A percentile compares a stretch with the other conserved stretches of the same genome.
Conservation (phyloP, 176 grass and related monocot genomes). For the Dactylis glomerata region DNA sequence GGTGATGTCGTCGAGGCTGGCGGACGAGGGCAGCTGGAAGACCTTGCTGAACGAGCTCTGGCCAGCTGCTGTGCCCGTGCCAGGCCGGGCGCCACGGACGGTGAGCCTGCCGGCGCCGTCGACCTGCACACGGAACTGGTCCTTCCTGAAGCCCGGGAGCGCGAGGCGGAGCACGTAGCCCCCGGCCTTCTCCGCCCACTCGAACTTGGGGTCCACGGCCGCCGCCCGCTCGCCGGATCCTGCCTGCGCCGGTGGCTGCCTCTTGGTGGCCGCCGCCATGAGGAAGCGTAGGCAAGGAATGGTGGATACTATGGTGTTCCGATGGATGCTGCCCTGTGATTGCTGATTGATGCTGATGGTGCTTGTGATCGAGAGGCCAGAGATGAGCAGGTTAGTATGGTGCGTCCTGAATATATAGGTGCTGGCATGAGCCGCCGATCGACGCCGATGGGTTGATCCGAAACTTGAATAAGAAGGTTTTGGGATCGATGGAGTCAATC, state of each 20-base stretch:
- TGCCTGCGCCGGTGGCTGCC: no score
- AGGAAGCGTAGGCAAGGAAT: background rate
- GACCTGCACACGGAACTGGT: slow-evolving; percentile 59
- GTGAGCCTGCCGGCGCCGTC: slow-evolving; percentile 50
- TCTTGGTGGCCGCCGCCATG: background rate
- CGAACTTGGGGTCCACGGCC: background rate
- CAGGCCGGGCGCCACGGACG: slow-evolving; percentile 20
- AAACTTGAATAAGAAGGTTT: background rate
- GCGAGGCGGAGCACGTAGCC: background rate
- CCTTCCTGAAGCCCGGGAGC: slow-evolving; percentile 46
- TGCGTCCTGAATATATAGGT: background rate
- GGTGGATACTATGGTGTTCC: background rate
- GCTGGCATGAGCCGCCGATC: no score
- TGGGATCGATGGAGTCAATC: background rate
- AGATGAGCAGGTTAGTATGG: background rate
- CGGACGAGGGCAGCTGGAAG: slow-evolving; percentile 47
- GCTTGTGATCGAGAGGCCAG: background rate
- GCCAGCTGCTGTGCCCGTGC: background rate
- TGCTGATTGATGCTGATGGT: background rate
- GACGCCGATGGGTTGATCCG: no score
- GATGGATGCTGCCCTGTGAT: background rate
- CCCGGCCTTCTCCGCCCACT: background rate
- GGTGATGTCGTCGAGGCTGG: slow-evolving; percentile 40
- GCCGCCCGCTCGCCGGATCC: no score
- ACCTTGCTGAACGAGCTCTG: slow-evolving; percentile 7